Percentiles rank a stretch among this genome's conserved stretches.
These are phyloP conservation scores for Lachancea mirantina DNA, from an alignment of 805 yeast genomes.

Conservation along the genomic window DNA sequence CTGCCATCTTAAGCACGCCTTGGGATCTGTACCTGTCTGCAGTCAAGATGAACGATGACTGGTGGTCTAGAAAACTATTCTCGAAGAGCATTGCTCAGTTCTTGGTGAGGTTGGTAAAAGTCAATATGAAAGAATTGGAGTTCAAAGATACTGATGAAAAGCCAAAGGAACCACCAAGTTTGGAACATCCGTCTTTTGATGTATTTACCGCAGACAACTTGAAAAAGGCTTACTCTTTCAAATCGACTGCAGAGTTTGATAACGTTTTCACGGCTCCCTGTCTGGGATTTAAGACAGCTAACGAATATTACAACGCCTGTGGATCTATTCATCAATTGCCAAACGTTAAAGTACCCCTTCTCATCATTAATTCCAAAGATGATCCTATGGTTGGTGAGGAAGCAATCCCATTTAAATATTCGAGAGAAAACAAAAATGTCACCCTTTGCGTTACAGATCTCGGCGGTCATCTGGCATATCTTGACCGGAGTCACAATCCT, in stretches of 20 bases:
- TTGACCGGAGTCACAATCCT: conserved; percentile 38
- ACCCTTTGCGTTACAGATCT: conserved; percentile 50
- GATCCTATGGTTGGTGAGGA: conserved; percentile 54
- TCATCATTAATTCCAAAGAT: conserved; percentile 55
- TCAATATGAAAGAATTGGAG: conserved; percentile 34
- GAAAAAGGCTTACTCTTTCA: conserved; percentile 33
- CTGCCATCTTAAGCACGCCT: conserved; percentile 57
- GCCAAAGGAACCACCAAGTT: conserved; percentile 16
- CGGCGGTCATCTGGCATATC: conserved; percentile 66
- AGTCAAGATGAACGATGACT: conserved; percentile 35
- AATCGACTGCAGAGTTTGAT: conserved; percentile 51
- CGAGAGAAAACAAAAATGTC: conserved; percentile 49
- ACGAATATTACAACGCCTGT: conserved; percentile 58
- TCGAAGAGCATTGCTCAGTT: conserved; percentile 37
- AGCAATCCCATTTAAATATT: conserved; percentile 44
- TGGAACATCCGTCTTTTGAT: conserved; percentile 17
- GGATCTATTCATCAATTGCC: conserved; percentile 52
- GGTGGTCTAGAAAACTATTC: conserved; percentile 37
- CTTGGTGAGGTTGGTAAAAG: conserved; percentile 38
- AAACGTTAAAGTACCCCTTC: conserved; percentile 52
- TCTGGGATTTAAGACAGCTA: conserved; percentile 56
- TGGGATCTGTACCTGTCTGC: conserved; percentile 62
- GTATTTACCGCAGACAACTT: conserved; percentile 31
- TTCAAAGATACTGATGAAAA: conserved; percentile 19
- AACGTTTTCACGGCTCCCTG: conserved; percentile 50